phyloP scores from a whole-genome alignment of 2,329 filamentous ascomycete genomes.

The Colletotrichum costaricense region DNA sequence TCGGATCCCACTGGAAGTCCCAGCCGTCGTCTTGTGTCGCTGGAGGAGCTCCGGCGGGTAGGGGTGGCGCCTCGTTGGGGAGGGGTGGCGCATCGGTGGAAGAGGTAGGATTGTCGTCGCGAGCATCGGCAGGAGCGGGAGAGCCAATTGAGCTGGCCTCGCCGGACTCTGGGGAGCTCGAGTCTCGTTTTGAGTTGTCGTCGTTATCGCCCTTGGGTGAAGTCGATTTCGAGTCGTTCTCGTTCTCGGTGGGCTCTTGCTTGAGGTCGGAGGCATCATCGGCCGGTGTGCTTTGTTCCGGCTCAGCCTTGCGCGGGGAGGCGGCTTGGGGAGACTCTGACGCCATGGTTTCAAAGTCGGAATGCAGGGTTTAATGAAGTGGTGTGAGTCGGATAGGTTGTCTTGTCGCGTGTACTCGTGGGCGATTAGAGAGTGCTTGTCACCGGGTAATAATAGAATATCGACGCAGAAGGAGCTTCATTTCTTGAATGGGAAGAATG shows the following conservation, averaged over 20 bases:
- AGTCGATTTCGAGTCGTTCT: neutral
- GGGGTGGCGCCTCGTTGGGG: slow-evolving; percentile 51
- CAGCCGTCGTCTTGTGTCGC: slow-evolving; percentile 79
- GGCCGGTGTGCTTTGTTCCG: slow-evolving; percentile 9
- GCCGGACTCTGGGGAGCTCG: slow-evolving; percentile 33
- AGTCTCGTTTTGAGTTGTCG: slow-evolving; percentile 2
- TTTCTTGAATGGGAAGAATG: slow-evolving; percentile 19
- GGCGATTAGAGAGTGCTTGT: neutral
- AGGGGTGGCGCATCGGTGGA: slow-evolving; percentile 47
- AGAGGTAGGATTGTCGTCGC: slow-evolving; percentile 17
- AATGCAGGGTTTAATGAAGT: slow-evolving; percentile 31
- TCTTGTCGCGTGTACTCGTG: neutral
- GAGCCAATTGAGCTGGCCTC: slow-evolving; percentile 29
- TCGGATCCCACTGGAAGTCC: slow-evolving; percentile 82
- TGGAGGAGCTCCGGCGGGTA: slow-evolving; percentile 56
- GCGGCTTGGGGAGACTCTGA: slow-evolving; percentile 19
- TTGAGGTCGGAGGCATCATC: slow-evolving; percentile 13
- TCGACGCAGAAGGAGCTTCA: slow-evolving; percentile 17
- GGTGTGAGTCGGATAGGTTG: neutral
- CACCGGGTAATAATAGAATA: slow-evolving; percentile 26
- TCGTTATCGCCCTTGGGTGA: slow-evolving; percentile 1
- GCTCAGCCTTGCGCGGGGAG: slow-evolving; percentile 24
- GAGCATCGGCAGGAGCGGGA: slow-evolving; percentile 22
- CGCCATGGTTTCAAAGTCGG: slow-evolving; percentile 31
- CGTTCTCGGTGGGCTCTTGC: neutral